Percentiles rank a stretch among this genome's conserved stretches.
phyloP scores from a whole-genome alignment of 345 rosid species.

The Tarenaya hassleriana region DNA sequence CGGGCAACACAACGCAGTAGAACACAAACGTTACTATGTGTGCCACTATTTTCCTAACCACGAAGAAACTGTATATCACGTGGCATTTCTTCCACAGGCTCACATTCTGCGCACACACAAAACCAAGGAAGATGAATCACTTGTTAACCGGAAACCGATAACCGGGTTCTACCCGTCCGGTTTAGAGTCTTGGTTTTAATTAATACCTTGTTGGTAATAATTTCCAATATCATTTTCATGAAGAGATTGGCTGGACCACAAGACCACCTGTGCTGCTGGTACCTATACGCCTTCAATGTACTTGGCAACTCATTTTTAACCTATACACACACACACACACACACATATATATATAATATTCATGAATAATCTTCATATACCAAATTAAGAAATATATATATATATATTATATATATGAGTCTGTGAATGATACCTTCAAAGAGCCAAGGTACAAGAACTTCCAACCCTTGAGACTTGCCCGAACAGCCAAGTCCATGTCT shows the following conservation, averaged over 20 bases:
- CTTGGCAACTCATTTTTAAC: conserved; percentile 96
- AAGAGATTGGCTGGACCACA: conserved; percentile 98
- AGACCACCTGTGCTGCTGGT: conserved; percentile 94
- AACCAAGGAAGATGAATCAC: too few relatives aligned
- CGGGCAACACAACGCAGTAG: conserved; percentile 81
- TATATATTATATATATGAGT: neutral
- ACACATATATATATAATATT: neutral
- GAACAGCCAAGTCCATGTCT: conserved; percentile 96
- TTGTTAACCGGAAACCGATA: neutral
- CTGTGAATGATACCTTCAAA: conserved; percentile 41
- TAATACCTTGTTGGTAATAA: conserved; percentile 59
- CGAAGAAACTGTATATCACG: conserved; percentile 89
- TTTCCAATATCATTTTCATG: conserved; percentile 87
- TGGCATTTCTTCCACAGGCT: conserved; percentile 81
- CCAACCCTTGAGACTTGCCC: conserved; percentile 99
- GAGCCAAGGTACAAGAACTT: conserved; percentile 69
- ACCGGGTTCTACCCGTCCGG: neutral
- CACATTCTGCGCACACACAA: conserved; percentile 56
- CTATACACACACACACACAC: conserved; percentile 25
- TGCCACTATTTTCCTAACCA: conserved; percentile 79
- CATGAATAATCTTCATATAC: neutral
- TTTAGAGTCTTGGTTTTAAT: neutral
- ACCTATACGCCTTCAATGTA: conserved; percentile 86
- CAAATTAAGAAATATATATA: neutral
- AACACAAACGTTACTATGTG: conserved; percentile 78